Percentiles rank a stretch among this genome's conserved stretches.
Evolutionary conservation across 441 rosid genomes (phyloP).

Genomic region (Eruca vesicaria): DNA sequence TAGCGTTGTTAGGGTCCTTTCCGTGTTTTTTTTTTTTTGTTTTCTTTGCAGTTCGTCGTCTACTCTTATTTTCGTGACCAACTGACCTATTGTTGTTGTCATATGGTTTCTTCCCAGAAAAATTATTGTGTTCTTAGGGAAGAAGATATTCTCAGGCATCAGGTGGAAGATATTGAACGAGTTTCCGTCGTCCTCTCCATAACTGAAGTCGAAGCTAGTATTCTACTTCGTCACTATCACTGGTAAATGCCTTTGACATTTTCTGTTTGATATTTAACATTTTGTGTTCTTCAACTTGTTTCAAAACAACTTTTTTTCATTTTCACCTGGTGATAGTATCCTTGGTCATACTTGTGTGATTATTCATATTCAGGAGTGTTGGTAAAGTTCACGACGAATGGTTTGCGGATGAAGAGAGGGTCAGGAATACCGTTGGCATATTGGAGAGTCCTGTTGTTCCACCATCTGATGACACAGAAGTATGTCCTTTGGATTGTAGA

Average conservation of each 20-base stretch:
- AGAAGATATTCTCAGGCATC: conserved; percentile 64
- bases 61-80: conserved; percentile 8
- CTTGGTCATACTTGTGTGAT: conserved; percentile 8
- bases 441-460: conserved; percentile 54
- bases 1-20: neutral
- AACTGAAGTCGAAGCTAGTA: conserved; percentile 56
- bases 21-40: no score
- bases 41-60: neutral
- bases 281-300: neutral
- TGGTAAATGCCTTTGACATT: conserved; percentile 47
- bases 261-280: conserved; percentile 10
- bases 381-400: conserved; percentile 90
- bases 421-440: conserved; percentile 82
- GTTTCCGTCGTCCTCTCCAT: conserved; percentile 81
- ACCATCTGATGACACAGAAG: conserved; percentile 50
- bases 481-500: conserved; percentile 33
- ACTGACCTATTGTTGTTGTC: conserved; percentile 18
- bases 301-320: neutral
- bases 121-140: conserved; percentile 59
- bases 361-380: conserved; percentile 64
- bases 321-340: neutral
- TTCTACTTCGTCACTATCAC: conserved; percentile 65
- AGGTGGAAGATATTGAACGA: conserved; percentile 65
- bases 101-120: conserved; percentile 44
- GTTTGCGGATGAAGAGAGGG: conserved; percentile 89